Evolutionary conservation across 140 eudicot genomes (phyloP), one percentile per base, ranked within the genome.

Genomic region (Stevia rebaudiana): DNA sequence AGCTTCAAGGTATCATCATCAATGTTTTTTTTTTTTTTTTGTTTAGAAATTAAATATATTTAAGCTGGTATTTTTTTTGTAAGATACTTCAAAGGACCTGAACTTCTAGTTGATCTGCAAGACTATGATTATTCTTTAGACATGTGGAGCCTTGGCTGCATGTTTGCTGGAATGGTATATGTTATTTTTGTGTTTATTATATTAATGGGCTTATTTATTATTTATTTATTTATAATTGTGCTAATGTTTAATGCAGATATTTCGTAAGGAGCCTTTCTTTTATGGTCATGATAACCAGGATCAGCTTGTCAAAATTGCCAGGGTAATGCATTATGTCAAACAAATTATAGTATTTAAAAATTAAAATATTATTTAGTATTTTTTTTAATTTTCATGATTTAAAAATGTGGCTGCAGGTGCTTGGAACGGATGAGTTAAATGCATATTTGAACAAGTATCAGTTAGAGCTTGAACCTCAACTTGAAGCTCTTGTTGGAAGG

Each of bases 401-500:
- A 1, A 59, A 47, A 15, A 41, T 28, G 58, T 69, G 67, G 67
- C 56, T 53, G 33, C 82, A 94, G 99, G 97, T 88, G 52, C 97
- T 94, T 63, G 99, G 99, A 40, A 92, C 98, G 0, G 98, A 92
- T 69, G 98, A 92, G 71, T 82, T 92, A 67, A 92, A 88, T 80
- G 95, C 95, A 24, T 94, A 94, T 83, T 70, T 94, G 79, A 83
- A 83, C 66, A 94, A 94, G 55, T 94, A 94, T 76, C 95, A 75
- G 67, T 64, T 94, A 28, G 99, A 94, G 76, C 90, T 94, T 56
- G 97, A 85, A 67, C 95, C 99, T 58, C 95, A 94, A 68, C 99
- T 94, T 47, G 95, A 88, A 65, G 95, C 98, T 69, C 95, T 92
- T 67, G 96, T 92, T 75, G 96, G 98, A 68, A 92, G 98, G 98